Percentiles rank a stretch among this genome's conserved stretches.
These are phyloP conservation scores for Trichoderma gracile DNA, from an alignment of 2,329 filamentous ascomycete species.

Conservation along the genomic window DNA sequence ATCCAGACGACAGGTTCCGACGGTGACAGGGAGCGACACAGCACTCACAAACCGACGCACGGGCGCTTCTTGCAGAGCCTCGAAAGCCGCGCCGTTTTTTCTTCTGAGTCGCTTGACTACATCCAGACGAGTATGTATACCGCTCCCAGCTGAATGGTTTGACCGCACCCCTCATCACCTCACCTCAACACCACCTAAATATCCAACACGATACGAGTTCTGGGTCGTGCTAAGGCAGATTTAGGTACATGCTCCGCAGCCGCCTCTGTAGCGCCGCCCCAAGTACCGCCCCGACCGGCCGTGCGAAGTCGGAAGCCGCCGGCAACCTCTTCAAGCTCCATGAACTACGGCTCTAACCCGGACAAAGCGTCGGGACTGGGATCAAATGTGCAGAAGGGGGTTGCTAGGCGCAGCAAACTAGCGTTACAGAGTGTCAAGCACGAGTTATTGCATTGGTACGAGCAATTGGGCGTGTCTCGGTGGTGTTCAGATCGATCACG, in stretches of 20 bases:
- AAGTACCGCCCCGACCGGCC: slow-evolving; percentile 13
- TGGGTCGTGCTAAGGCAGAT: slow-evolving; percentile 8
- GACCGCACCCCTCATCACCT: slow-evolving; percentile 8
- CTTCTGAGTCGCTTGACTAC: neutral
- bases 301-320: slow-evolving; percentile 6
- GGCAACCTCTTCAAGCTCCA: slow-evolving; percentile 6
- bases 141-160: slow-evolving; percentile 18
- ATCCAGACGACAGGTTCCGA: neutral
- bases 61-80: neutral
- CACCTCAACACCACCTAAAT: neutral
- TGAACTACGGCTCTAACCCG: neutral
- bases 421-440: slow-evolving; percentile 4
- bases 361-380: neutral
- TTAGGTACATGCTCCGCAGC: slow-evolving; percentile 9
- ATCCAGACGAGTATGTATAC: slow-evolving; percentile 14
- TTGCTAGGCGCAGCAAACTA: slow-evolving; percentile 14
- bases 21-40: neutral
- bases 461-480: neutral
- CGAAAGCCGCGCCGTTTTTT: neutral
- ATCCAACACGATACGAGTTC: neutral
- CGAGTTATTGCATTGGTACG: neutral
- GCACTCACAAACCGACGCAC: neutral
- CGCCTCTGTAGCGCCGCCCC: slow-evolving; percentile 6
- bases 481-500: slow-evolving; percentile 3
- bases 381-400: neutral